Conservation (phyloP, 768 basidiomycete species). For the Termitomyces heimii region DNA sequence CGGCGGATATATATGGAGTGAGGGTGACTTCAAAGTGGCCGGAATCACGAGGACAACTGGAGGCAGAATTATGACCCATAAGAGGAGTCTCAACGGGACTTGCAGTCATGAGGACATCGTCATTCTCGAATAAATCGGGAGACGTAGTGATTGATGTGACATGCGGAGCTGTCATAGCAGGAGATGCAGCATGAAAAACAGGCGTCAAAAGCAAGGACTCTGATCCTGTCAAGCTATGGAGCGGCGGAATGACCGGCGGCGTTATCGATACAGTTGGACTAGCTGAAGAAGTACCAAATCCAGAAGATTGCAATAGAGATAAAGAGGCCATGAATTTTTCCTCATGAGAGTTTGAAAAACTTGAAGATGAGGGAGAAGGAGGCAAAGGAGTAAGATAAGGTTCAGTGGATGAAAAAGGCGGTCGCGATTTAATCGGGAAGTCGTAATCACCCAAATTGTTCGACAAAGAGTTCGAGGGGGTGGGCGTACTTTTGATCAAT, state of each 20-base stretch:
- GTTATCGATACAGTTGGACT: constrained; percentile 9
- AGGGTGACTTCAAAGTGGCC: constrained; percentile 8
- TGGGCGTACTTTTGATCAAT: not conserved
- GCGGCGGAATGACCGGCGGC: constrained; percentile 5
- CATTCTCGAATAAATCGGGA: constrained; percentile 9
- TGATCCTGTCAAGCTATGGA: constrained; percentile 12
- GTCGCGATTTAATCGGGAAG: not conserved
- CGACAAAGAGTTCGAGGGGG: not conserved
- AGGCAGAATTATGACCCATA: not conserved
- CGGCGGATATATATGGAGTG: not conserved
- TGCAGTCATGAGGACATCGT: constrained; percentile 27
- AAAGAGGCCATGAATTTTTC: constrained; percentile 4
- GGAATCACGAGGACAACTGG: constrained; percentile 10
- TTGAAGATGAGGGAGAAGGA: constrained; percentile 8
- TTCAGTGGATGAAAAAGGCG: not conserved
- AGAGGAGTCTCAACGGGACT: constrained; percentile 26
- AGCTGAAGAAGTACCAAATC: not conserved
- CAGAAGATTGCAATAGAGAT: constrained; percentile 13
- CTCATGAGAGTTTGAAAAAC: not conserved
- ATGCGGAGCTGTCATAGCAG: constrained; percentile 16
- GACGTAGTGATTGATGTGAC: constrained; percentile 11
- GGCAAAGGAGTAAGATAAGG: constrained; percentile 13
- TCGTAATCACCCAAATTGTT: not conserved
- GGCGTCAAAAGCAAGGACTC: constrained; percentile 20
- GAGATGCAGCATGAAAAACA: constrained; percentile 23